These are phyloP conservation scores for Linnemannia elongata DNA, from an alignment of 192 early-diverging fungal genomes.

Conservation along the genomic window DNA sequence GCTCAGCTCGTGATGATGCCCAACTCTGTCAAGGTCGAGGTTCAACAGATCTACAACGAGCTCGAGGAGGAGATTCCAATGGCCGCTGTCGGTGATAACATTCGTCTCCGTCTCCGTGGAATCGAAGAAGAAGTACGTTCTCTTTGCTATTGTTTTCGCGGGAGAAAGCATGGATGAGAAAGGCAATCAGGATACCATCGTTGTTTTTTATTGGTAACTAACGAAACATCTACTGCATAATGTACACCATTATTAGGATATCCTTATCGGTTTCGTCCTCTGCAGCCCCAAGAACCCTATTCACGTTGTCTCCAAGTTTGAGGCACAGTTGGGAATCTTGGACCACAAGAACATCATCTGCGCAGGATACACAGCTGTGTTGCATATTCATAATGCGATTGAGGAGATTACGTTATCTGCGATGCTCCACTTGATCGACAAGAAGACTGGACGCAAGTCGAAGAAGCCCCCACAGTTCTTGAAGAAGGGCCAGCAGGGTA, in stretches of 20 bases:
- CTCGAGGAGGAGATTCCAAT: slow-evolving; percentile 80
- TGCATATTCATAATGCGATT: slow-evolving; percentile 90
- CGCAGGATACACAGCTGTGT: slow-evolving; percentile 93
- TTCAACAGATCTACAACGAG: slow-evolving; percentile 87
- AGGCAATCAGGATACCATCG: too few relatives aligned
- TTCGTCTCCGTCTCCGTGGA: slow-evolving; percentile 88
- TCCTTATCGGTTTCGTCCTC: slow-evolving; percentile 89
- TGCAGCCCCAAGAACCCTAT: slow-evolving; percentile 85
- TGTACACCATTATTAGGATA: slow-evolving; percentile 68
- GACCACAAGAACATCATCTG: slow-evolving; percentile 97
- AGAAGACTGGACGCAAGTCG: slow-evolving; percentile 91
- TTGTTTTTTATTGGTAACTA: background rate
- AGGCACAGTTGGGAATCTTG: slow-evolving; percentile 90
- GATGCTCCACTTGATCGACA: slow-evolving; percentile 92
- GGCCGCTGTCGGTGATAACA: slow-evolving; percentile 93
- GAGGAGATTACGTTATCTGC: slow-evolving; percentile 90
- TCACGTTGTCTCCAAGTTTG: slow-evolving; percentile 82
- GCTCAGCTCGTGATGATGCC: slow-evolving; percentile 93
- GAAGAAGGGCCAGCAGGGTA: slow-evolving; percentile 91
- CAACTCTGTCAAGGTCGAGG: slow-evolving; percentile 85
- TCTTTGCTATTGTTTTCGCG: too few relatives aligned
- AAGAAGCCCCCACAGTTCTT: slow-evolving; percentile 93
- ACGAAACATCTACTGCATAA: background rate
- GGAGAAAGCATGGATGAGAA: background rate
- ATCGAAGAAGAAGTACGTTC: slow-evolving; percentile 90